Percentiles rank a stretch among this genome's conserved stretches.
phyloP scores from a whole-genome alignment of 139 green algal genomes.

The Coccomyxa sp. region DNA sequence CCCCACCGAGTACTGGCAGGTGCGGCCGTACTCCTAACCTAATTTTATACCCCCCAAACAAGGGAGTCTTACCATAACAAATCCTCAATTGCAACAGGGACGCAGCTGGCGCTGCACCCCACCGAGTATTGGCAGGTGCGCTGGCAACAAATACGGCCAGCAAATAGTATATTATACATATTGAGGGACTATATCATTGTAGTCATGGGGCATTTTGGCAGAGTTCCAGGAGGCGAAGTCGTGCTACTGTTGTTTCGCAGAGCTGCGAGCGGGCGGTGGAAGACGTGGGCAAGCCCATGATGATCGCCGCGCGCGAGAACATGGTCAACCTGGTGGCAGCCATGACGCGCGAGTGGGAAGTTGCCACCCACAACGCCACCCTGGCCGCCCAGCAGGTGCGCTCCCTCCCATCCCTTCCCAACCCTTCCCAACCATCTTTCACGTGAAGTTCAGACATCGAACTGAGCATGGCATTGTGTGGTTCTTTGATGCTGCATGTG shows the following conservation, averaged over 20 bases:
- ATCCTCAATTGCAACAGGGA: slow-evolving; percentile 67
- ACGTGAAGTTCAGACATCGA: too few species aligned
- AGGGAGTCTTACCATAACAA: slow-evolving; percentile 84
- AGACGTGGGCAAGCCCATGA: slow-evolving; percentile 13
- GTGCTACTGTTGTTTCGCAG: neutral
- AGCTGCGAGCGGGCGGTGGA: slow-evolving; percentile 9
- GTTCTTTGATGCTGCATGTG: too few species aligned
- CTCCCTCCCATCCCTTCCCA: too few species aligned
- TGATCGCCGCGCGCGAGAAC: slow-evolving; percentile 39
- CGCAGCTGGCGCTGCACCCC: slow-evolving; percentile 68
- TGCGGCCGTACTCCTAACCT: neutral
- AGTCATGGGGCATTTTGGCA: neutral
- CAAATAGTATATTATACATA: neutral
- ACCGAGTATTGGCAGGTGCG: slow-evolving; percentile 18
- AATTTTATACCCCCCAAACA: slow-evolving; percentile 51
- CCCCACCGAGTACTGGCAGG: slow-evolving; percentile 30
- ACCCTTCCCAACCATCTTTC: too few species aligned
- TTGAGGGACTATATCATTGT: neutral
- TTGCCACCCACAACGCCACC: slow-evolving; percentile 1
- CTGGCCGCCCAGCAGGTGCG: neutral
- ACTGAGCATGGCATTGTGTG: too few species aligned
- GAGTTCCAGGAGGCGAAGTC: neutral
- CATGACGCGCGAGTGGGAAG: slow-evolving; percentile 47
- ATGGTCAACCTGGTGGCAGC: slow-evolving; percentile 51
- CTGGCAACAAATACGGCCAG: neutral